Percentiles rank a stretch among this genome's conserved stretches.
Conservation (phyloP, 2,329 filamentous ascomycete genomes). For the Beauveria asiatica region DNA sequence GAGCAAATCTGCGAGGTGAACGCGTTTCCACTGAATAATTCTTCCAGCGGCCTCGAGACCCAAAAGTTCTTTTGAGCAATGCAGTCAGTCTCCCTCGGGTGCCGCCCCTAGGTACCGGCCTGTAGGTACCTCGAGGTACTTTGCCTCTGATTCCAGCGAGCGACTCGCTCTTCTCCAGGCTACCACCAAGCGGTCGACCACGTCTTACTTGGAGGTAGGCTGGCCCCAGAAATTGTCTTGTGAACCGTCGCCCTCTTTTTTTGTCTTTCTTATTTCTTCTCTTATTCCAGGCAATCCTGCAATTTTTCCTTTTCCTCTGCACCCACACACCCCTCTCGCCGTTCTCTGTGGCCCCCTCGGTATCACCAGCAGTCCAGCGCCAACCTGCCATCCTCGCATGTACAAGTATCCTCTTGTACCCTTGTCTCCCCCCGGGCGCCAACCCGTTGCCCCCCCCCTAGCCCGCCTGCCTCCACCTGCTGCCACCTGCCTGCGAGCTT, state of each 20-base stretch:
- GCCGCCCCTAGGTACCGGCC: too few relatives aligned
- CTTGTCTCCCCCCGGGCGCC: not conserved
- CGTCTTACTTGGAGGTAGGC: not conserved
- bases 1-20: not conserved
- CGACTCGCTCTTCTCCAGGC: too few relatives aligned
- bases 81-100: too few relatives aligned
- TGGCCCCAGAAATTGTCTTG: constrained; percentile 6
- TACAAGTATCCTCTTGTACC: constrained; percentile 8
- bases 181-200: not conserved
- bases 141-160: not conserved
- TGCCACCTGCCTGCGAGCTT: not conserved
- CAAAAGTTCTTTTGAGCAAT: not conserved
- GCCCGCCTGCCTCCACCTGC: constrained; percentile 4
- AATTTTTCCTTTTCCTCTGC: not conserved
- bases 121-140: not conserved
- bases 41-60: not conserved
- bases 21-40: not conserved
- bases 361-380: not conserved
- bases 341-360: not conserved
- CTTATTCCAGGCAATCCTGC: not conserved
- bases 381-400: not conserved
- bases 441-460: not conserved
- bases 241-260: not conserved
- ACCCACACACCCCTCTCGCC: not conserved
- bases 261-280: not conserved